Evolutionary conservation across 2,329 filamentous ascomycete genomes (phyloP), one percentile per base, ranked within the genome.

Genomic region (Plenodomus tracheiphilus): DNA sequence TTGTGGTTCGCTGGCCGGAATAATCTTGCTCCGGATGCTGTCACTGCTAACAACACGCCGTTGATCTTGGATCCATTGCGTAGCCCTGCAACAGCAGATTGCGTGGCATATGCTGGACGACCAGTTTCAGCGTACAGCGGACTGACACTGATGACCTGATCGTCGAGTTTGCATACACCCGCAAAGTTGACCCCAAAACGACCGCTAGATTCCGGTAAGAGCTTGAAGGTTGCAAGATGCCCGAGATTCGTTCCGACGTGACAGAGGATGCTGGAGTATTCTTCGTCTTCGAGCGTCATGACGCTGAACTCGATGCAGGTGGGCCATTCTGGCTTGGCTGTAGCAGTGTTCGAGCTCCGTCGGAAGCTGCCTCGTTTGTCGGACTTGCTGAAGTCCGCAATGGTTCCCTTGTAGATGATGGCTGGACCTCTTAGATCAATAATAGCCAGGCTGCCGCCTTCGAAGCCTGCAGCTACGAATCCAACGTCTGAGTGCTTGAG

Each of bases 261-360:
- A 58, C 94, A 88, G 49, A 87, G 85, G 47, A 99, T 96, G 64
- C 91, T 97, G 1, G 94, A 97, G 69, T 96, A 99, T 56, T 90
- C 83, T 66, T 97, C 93, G n/a, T 87, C 89, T 37, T 97, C 94
- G 3, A 97, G 76, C 2, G 89, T 95, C 85, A 99, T 87, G 43
- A 75, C 90, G 44, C 90, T 91, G 74, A 97, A 99, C 66, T 97
- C 90, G 21, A 97, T 85, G 22, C 78, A 81, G 0, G 90, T 91
- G 0, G 90, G 85, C 82, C 86, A 95, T 64, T 97, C 92, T 40
- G 77, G 68, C 43, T 79, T 77, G 13, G 61, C 49, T 1, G 76
- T 68, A 4, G 79, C 70, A 19, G 77, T 72, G 43, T 71, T 76
- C 21, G 78, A 81, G 48, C 79, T 80, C 71, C 80, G 76, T 63